phyloP scores from a whole-genome alignment of 495 filamentous ascomycete genomes.

The Arthonia radiata region DNA sequence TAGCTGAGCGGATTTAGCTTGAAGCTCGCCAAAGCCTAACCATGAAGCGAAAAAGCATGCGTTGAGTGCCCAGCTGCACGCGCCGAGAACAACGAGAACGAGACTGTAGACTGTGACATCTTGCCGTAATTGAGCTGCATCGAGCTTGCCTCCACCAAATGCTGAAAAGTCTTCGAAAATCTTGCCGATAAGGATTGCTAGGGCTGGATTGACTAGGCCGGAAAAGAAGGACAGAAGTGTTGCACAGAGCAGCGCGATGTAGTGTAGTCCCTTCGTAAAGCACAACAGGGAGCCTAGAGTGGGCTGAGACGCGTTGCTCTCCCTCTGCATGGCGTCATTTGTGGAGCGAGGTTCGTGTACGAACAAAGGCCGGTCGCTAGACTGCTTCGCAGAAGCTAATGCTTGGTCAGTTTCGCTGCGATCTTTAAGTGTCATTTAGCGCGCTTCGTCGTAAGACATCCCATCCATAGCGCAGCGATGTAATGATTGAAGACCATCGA shows the following conservation, averaged over 20 bases:
- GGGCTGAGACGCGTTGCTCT: too few species aligned
- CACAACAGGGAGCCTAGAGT: too few species aligned
- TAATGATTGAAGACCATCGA: too few species aligned
- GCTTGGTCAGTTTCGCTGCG: too few species aligned
- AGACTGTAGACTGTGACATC: slow-evolving; percentile 31
- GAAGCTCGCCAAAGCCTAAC: slow-evolving; percentile 56
- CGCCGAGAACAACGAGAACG: slow-evolving; percentile 33
- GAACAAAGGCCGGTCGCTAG: too few species aligned
- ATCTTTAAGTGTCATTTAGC: too few species aligned
- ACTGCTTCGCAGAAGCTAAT: too few species aligned
- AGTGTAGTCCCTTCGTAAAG: slow-evolving; percentile 43
- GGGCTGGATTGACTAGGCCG: slow-evolving; percentile 33
- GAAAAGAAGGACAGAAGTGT: slow-evolving; percentile 31
- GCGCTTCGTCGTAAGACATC: too few species aligned
- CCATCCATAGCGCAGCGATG: too few species aligned
- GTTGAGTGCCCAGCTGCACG: slow-evolving; percentile 36
- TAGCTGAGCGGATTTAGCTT: slow-evolving; percentile 38
- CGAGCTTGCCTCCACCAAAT: slow-evolving; percentile 32
- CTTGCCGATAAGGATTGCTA: slow-evolving; percentile 48
- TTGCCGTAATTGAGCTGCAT: slow-evolving; percentile 22
- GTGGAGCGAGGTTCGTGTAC: too few species aligned
- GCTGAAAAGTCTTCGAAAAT: slow-evolving; percentile 47
- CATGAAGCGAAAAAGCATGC: slow-evolving; percentile 39
- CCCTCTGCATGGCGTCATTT: too few species aligned
- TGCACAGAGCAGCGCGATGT: slow-evolving; percentile 24